Percentiles rank a stretch among this genome's conserved stretches.
These are phyloP conservation scores for Atkinsonella texensis DNA, from an alignment of 2,329 filamentous ascomycete species.

Conservation along the genomic window DNA sequence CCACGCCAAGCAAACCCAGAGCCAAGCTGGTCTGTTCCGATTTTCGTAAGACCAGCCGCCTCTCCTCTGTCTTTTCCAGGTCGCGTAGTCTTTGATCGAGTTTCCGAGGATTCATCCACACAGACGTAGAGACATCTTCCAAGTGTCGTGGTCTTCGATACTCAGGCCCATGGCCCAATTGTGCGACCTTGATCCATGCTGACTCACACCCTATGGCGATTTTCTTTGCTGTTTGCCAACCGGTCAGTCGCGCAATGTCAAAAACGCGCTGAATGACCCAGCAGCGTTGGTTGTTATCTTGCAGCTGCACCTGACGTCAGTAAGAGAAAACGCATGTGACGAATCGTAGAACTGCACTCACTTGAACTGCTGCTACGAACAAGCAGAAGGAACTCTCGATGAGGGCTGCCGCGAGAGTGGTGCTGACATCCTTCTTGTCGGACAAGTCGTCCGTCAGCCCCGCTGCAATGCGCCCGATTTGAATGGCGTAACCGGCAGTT, in stretches of 20 bases:
- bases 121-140: slow-evolving; percentile 22
- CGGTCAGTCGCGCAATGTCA: slow-evolving; percentile 67
- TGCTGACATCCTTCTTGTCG: slow-evolving; percentile 50
- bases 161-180: slow-evolving; percentile 62
- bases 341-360: slow-evolving; percentile 16
- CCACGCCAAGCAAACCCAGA: slow-evolving; percentile 65
- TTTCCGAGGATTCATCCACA: slow-evolving; percentile 38
- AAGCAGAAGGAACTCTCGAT: slow-evolving; percentile 73
- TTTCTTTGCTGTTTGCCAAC: slow-evolving; percentile 73
- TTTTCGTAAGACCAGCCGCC: slow-evolving; percentile 45
- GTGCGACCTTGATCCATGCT: slow-evolving; percentile 65
- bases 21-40: slow-evolving; percentile 60
- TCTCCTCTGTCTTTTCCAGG: slow-evolving; percentile 28
- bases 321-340: neutral
- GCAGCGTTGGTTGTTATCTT: slow-evolving; percentile 56
- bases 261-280: slow-evolving; percentile 67
- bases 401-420: slow-evolving; percentile 65
- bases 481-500: slow-evolving; percentile 58
- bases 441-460: slow-evolving; percentile 50
- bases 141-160: slow-evolving; percentile 44
- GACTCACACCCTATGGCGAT: slow-evolving; percentile 79
- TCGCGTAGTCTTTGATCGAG: slow-evolving; percentile 41
- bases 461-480: slow-evolving; percentile 69
- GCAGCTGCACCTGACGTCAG: slow-evolving; percentile 14
- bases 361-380: slow-evolving; percentile 75